phyloP scores from a whole-genome alignment of 2,329 filamentous ascomycete genomes.

The Arthroderma sp. region DNA sequence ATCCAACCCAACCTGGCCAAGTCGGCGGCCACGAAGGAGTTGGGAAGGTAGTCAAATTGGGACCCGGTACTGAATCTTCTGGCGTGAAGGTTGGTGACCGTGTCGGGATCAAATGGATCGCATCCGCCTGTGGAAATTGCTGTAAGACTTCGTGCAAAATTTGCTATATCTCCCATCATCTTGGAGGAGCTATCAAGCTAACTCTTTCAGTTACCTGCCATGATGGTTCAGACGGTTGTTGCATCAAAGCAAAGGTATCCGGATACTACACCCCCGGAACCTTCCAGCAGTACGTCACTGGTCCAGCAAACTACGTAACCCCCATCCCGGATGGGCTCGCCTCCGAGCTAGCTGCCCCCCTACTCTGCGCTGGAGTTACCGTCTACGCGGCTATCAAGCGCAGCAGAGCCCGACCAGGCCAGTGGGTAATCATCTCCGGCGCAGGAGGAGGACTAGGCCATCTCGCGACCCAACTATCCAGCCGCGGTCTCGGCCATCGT shows the following conservation, averaged over 20 bases:
- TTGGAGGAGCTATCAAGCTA: constrained; percentile 1
- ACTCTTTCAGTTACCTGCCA: constrained; percentile 35
- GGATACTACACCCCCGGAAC: constrained; percentile 58
- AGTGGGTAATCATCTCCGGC: constrained; percentile 48
- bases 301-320: constrained; percentile 54
- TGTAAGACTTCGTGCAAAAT: constrained; percentile 15
- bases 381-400: constrained; percentile 54
- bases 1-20: constrained; percentile 47
- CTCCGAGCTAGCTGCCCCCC: constrained; percentile 50
- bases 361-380: constrained; percentile 56
- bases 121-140: constrained; percentile 43
- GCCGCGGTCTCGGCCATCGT: constrained; percentile 47
- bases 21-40: constrained; percentile 60
- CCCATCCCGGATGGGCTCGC: constrained; percentile 51
- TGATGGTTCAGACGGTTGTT: constrained; percentile 42
- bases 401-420: constrained; percentile 43
- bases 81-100: constrained; percentile 52
- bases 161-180: background rate
- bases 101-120: constrained; percentile 58
- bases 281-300: constrained; percentile 57
- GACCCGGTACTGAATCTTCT: constrained; percentile 43
- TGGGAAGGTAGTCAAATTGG: constrained; percentile 51
- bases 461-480: constrained; percentile 48
- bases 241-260: constrained; percentile 44
- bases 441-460: constrained; percentile 54